phyloP scores from a whole-genome alignment of 164 flowering plant genomes.

The Vitis cinerea region DNA sequence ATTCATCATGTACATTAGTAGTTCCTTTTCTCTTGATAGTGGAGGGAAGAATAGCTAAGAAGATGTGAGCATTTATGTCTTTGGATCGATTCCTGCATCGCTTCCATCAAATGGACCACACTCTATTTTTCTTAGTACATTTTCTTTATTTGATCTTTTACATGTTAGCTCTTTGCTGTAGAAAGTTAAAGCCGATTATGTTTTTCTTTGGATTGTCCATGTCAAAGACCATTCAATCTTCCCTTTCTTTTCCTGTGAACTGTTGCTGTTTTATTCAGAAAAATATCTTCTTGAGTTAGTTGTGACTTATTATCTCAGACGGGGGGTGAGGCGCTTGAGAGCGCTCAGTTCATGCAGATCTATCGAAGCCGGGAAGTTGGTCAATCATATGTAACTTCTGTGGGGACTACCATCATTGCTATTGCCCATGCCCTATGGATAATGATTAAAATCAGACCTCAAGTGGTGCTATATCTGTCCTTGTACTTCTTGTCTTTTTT shows the following conservation, averaged over 20 bases:
- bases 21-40: no score
- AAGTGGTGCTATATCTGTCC: conserved; percentile 63
- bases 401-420: conserved; percentile 84
- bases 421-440: conserved; percentile 76
- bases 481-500: neutral
- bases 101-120: no score
- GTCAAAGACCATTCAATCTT: neutral
- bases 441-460: conserved; percentile 74
- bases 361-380: conserved; percentile 96
- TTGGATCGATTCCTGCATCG: no score
- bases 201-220: no score
- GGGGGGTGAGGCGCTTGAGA: conserved; percentile 25
- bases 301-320: conserved; percentile 25
- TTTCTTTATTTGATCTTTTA: no score
- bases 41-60: no score
- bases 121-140: no score
- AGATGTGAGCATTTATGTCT: no score
- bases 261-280: neutral
- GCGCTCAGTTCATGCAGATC: conserved; percentile 66
- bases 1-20: no score
- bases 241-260: conserved; percentile 1
- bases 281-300: conserved; percentile 1
- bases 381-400: conserved; percentile 87
- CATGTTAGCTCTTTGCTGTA: no score
- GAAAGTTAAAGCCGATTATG: no score